phyloP scores from a whole-genome alignment of 345 rosid species.

The Melaleuca alternifolia region DNA sequence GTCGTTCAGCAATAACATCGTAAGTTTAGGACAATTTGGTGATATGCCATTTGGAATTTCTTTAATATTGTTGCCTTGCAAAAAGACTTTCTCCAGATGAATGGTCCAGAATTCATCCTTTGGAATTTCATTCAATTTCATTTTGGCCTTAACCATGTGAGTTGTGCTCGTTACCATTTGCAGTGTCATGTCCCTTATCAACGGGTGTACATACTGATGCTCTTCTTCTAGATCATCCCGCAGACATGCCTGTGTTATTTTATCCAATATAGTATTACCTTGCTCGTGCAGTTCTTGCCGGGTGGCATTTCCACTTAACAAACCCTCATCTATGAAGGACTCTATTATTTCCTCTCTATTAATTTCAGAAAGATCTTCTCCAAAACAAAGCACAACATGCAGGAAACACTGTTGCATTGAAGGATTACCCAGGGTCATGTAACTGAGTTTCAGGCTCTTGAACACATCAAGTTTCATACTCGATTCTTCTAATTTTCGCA shows the following conservation, averaged over 20 bases:
- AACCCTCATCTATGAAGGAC: constrained; percentile 7
- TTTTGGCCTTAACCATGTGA: not conserved
- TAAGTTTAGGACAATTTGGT: not conserved
- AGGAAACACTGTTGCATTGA: constrained; percentile 13
- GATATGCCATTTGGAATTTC: not conserved
- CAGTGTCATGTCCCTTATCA: constrained; percentile 15
- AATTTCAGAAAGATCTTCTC: not conserved
- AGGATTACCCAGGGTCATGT: not conserved
- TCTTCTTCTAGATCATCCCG: not conserved
- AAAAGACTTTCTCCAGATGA: constrained; percentile 1
- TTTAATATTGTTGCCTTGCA: not conserved
- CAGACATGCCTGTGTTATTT: not conserved
- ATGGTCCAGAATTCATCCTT: not conserved
- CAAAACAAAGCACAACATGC: constrained; percentile 5
- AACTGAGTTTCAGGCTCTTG: constrained; percentile 4
- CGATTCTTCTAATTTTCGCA: not conserved
- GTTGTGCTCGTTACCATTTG: not conserved
- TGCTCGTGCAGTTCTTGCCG: not conserved
- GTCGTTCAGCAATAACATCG: not conserved
- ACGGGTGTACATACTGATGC: constrained; percentile 2
- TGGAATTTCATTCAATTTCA: not conserved
- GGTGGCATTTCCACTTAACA: not conserved
- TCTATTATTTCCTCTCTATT: not conserved
- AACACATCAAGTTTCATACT: not conserved
- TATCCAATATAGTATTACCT: not conserved